Evolutionary conservation across 306 rosid genomes (phyloP), one percentile per base, ranked within the genome.

Genomic region (Pyrus betulifolia): DNA sequence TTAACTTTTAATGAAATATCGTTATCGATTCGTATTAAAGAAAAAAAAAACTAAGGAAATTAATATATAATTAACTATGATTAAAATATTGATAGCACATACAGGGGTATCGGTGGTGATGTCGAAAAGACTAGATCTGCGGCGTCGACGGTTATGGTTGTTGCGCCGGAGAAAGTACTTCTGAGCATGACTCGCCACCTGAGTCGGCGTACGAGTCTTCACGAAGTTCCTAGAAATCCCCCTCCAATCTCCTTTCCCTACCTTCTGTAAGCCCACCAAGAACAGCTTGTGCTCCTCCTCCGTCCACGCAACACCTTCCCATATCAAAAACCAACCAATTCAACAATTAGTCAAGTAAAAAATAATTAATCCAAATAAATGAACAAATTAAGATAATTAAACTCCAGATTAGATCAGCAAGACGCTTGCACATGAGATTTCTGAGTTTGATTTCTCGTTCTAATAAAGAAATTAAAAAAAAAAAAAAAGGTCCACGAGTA

Each of bases 221-320:
- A 93, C 97, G 74, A 87, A 91, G 87, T 91, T 91, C 82, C 96
- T 84, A 17, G 98, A 93, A 80, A 93, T 93, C 61, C 98, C 98
- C 78, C 98, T 87, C 98, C 98, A 93, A 69, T 93, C 98, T 67
- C 98, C 98, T 72, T 90, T 93, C 11, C 98, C 98, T 1, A 93
- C 94, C 63, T 85, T 84, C 49, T 88, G 89, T 69, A 93, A 83
- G 23, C 98, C 98, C 86, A 88, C 27, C 71, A 93, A 74, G 85
- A 93, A 93, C 28, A 88, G 64, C 81, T 77, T 81, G 67, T 93
- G 98, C 68, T 93, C 98, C 74, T 93, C 97, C 74, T 91, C 98
- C 35, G 96, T 91, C 98, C 97, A 93, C 23, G 97, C 94, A 69
- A 90, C 89, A 61, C 97, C 96, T 89, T 49, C 21, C 8, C 55